Base-by-base conservation (phyloP, 768 basidiomycete genomes). In the Suillus bovinus region DNA sequence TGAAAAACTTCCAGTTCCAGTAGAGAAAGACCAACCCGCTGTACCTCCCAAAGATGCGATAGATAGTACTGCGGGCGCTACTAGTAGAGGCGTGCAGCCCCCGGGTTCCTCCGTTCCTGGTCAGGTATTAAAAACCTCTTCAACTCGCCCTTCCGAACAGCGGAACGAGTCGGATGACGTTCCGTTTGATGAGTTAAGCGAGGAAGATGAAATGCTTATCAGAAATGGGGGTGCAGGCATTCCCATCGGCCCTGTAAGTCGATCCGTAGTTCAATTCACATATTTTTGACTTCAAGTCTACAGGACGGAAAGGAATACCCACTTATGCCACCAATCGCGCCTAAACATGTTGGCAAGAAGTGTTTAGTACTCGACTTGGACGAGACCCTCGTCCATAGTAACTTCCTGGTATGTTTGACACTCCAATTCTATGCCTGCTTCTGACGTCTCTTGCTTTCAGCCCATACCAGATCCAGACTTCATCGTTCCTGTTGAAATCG, bases 401-500 rank as follows among this genome's bases (percentile, higher is more conserved):
- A 91, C 71, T 96, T 97, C 84, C 96, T 94, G 86, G 94, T 94
- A 61, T 49, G 80, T 62, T 31, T 58, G 24, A 8, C 47, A 33
- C 31, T 38, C 11, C 17, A 11, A 16, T 11, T 34, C 22, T 16
- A 29, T 16, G 27, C 22, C 24, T 33, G 59, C 7, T 22, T 10
- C 16, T 17, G 11, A 52, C 13, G 53, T 44, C 4, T 1, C 27
- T 27, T n/a, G 36, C n/a, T 39, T 11, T 14, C 34, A 97, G 94
- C 89, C 93, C 58, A 90, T 96, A 6, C 42, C 60, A n/a, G 89
- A 92, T 72, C 92, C 94, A 34, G 94, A 97, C 79, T 97, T 91
- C 73, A 91, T 96, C 67, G 94, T 98, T 1, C 94, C 95, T 8
- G 95, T 98, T 24, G 94, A 96, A 77, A 96, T 98, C 67, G 95